Evolutionary conservation across 2,329 filamentous ascomycete genomes (phyloP), one percentile per base, ranked within the genome.

Genomic region (Talaromyces marneffei): DNA sequence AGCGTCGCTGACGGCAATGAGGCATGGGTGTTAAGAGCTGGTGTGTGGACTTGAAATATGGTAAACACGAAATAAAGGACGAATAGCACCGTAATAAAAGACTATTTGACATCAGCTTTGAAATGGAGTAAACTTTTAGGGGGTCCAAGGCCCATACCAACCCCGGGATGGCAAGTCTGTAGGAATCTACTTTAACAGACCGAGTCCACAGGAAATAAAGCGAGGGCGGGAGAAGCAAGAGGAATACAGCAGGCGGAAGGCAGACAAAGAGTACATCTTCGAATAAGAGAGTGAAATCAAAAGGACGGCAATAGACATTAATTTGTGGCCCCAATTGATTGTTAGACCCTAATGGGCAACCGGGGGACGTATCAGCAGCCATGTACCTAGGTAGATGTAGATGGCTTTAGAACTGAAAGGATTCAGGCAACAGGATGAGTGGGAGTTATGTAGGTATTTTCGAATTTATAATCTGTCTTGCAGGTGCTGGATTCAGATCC

Each of bases 201-300:
- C 27, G 71, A 42, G 12, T 25, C 33, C 52, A 18, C 31, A 61
- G 12, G 5, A 10, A 46, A n/a, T 54, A 53, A 16, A 53, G 50
- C n/a, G 50, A 29, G 5, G 50, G 8, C 8, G 27, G 35, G 27
- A 44, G 29, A n/a, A 33, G n/a, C n/a, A 75, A 59, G 39, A 77
- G 64, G 31, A 76, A 70, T 46, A 78, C 62, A 1, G 67, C 63
- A 44, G 75, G 65, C n/a, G 76, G 77, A 14, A 75, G 62, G 25
- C 75, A 68, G 14, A 68, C 67, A 44, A 79, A 68, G 42, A 79
- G 72, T 3, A 70, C 70, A 59, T 79, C 77, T 62, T 79, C 76
- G 60, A 79, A 79, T 12, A 79, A 68, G 40, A 79, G 69, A 33
- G 77, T 77, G 62, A 79, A 79, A 60, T 79, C 77, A 63, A 79